Evolutionary conservation across 2,329 filamentous ascomycete species (phyloP), one percentile per base, ranked within the genome.

Genomic region (Colletotrichum sp.): DNA sequence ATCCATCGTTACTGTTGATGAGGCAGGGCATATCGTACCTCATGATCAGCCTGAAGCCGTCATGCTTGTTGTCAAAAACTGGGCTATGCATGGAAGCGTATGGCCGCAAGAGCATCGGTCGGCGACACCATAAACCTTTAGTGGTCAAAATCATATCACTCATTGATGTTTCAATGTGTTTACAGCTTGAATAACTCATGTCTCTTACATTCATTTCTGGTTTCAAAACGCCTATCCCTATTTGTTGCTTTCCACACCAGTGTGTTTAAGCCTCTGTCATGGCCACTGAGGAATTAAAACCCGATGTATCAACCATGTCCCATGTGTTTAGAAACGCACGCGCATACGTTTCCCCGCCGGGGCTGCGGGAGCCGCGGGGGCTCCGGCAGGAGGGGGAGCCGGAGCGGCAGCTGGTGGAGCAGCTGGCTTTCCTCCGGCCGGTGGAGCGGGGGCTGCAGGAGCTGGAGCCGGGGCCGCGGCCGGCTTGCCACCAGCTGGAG

Each of bases 21-120:
- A 74, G n/a, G 71, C 71, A 13, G 71, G 71, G 5, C 71, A 74
- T 21, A 69, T 74, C 36, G 60, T 38, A 15, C 65, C 65, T 8
- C 36, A 52, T 28, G 71, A 69, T 60, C 65, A 74, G 28, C 24
- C 71, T 8, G 65, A 68, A 8, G 57, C 65, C 2, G 43, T 68
- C 10, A 28, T 48, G 24, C 43, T 30, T 12, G 26, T 57, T 18
- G 43, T 58, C 10, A n/a, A 32, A n/a, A 30, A 30, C 8, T 68
- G 65, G 65, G 55, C 55, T 57, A 21, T 10, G 16, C 55, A 57
- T 57, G 26, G 21, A 26, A 57, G 43, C 6, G 43, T 48, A 12
- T 48, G 18, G 43, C 43, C 43, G n/a, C n/a, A 48, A 21, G 10
- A 21, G 3, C n/a, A 21, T 48, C 10, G 10, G 43, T n/a, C 43